These are phyloP conservation scores for Barbatosphaeria neglecta DNA, from an alignment of 495 filamentous ascomycete species.

Conservation along the genomic window DNA sequence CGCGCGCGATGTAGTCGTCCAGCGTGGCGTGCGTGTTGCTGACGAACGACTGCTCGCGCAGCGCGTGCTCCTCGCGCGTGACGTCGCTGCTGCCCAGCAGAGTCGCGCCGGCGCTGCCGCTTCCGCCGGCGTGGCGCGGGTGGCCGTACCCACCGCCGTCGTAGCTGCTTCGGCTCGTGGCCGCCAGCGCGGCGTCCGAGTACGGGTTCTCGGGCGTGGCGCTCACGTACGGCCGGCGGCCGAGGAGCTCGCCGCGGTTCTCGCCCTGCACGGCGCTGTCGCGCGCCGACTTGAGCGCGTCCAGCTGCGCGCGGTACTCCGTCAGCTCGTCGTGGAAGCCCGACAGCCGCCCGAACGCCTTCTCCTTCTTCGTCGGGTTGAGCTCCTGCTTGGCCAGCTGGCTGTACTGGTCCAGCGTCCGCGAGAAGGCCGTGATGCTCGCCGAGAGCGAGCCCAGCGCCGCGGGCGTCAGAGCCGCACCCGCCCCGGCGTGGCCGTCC, in stretches of 20 bases:
- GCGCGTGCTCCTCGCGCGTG: constrained; percentile 66
- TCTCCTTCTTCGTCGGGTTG: constrained; percentile 75
- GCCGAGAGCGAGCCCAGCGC: constrained; percentile 46
- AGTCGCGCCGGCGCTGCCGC: constrained; percentile 33
- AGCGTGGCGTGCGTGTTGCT: constrained; percentile 63
- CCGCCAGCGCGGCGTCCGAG: constrained; percentile 38
- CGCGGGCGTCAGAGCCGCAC: constrained; percentile 36
- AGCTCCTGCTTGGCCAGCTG: constrained; percentile 76
- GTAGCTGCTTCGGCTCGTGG: constrained; percentile 14
- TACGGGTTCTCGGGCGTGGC: constrained; percentile 95
- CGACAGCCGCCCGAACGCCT: constrained; percentile 74
- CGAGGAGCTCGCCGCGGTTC: constrained; percentile 75
- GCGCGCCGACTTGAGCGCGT: constrained; percentile 58
- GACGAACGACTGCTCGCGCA: constrained; percentile 85
- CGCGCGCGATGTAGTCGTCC: constrained; percentile 87
- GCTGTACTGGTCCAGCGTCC: constrained; percentile 90
- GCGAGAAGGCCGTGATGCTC: constrained; percentile 75
- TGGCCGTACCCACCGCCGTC: constrained; percentile 13
- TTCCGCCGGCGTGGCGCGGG: constrained; percentile 15
- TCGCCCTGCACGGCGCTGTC: constrained; percentile 64
- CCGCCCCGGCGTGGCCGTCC: too few relatives aligned
- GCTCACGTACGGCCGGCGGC: constrained; percentile 75
- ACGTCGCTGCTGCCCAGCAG: constrained; percentile 46
- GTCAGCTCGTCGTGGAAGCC: constrained; percentile 74
- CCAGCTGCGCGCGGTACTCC: constrained; percentile 67